Evolutionary conservation across 192 early-diverging fungal species (phyloP).

Genomic region (Funneliformis mosseae): DNA sequence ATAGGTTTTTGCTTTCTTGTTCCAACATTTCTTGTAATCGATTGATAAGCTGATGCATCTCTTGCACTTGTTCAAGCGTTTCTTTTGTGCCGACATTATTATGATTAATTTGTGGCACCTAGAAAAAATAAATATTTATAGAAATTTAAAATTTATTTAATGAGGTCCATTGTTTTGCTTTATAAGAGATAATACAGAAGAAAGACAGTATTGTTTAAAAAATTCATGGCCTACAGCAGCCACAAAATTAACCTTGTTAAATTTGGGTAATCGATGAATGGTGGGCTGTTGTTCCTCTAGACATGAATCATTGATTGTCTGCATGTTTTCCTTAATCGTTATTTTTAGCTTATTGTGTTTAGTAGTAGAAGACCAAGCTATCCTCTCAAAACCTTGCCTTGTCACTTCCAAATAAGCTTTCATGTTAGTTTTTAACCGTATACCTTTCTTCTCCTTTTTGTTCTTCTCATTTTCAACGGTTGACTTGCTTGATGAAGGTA

Average conservation of each 20-base stretch:
- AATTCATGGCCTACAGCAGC: neutral
- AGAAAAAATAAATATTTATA: constrained; percentile 6
- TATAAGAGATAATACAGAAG: neutral
- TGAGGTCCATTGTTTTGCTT: neutral
- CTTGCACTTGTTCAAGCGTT: constrained; percentile 84
- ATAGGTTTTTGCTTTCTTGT: constrained; percentile 62
- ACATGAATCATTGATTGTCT: neutral
- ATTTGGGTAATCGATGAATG: neutral
- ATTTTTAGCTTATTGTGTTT: neutral
- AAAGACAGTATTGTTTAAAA: neutral
- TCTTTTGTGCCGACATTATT: constrained; percentile 90
- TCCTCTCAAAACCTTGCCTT: neutral
- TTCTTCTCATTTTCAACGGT: neutral
- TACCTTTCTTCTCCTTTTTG: neutral
- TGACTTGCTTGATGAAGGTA: too few species aligned
- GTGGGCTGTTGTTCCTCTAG: neutral
- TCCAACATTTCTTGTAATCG: constrained; percentile 67
- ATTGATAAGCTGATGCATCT: constrained; percentile 79
- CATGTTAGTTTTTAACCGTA: neutral
- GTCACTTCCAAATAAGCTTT: neutral
- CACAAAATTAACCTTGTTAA: neutral
- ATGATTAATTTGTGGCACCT: constrained; percentile 90
- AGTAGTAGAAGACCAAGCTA: neutral
- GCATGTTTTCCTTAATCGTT: constrained; percentile 1
- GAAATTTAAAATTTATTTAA: neutral